Conservation (phyloP, 2,329 filamentous ascomycete genomes). For the Trichoderma cornu-damae region DNA sequence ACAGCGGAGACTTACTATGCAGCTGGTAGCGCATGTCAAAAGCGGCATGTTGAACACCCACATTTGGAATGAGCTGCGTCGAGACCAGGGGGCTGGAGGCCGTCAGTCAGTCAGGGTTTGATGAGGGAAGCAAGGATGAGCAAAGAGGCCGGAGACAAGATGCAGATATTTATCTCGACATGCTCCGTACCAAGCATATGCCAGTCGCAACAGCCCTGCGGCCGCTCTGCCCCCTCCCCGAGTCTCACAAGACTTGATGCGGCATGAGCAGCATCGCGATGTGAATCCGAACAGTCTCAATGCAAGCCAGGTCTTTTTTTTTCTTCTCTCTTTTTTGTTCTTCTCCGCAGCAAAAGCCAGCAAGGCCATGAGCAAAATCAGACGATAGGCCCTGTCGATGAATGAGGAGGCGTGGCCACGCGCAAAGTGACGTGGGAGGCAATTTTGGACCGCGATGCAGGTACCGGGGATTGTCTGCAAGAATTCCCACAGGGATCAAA, state of each 20-base stretch:
- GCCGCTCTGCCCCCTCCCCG: not conserved
- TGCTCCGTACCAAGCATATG: too few relatives aligned
- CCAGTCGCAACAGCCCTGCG: not conserved
- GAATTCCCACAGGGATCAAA: conserved; percentile 4
- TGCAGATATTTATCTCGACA: not conserved
- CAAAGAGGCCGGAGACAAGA: not conserved
- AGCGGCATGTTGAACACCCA: conserved; percentile 15
- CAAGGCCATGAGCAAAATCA: not conserved
- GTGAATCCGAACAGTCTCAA: not conserved
- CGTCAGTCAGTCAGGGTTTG: conserved; percentile 3
- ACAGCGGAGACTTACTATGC: conserved; percentile 5
- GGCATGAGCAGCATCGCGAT: not conserved
- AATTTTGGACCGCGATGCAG: conserved; percentile 17
- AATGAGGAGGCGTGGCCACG: conserved; percentile 4
- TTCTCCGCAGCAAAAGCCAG: not conserved
- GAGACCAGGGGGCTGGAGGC: conserved; percentile 3
- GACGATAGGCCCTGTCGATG: conserved; percentile 1
- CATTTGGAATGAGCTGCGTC: conserved; percentile 11
- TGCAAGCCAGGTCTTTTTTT: not conserved
- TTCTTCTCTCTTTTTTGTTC: not conserved
- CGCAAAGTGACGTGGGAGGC: conserved; percentile 16
- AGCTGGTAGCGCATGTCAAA: conserved; percentile 4
- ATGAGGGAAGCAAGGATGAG: not conserved
- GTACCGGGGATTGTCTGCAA: conserved; percentile 16
- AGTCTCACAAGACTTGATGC: not conserved